Percentiles rank a stretch among this genome's conserved stretches.
Evolutionary conservation across 169 alveolate genomes (phyloP).

Genomic region (Plasmodium malariae): DNA sequence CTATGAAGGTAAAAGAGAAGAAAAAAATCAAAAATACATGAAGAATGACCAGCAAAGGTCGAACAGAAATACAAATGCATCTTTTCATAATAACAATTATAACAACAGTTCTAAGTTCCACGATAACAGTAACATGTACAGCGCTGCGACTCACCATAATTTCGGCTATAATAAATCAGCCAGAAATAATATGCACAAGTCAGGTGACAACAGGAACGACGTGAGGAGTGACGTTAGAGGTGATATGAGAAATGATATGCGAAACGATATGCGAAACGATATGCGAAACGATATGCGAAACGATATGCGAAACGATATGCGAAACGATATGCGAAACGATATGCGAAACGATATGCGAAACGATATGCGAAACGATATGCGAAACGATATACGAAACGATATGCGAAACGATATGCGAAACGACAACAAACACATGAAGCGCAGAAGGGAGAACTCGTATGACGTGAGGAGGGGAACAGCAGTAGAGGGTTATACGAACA

Average conservation of each 20-base stretch:
- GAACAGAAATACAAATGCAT: background rate
- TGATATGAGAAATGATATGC: background rate
- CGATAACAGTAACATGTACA: background rate
- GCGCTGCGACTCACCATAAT: background rate
- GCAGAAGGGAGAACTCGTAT: slow-evolving; percentile 53
- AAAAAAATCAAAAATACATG: slow-evolving; percentile 4
- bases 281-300: background rate
- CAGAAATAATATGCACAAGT: slow-evolving; percentile 18
- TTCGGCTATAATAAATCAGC: background rate
- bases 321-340: background rate
- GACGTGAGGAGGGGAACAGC: slow-evolving; percentile 24
- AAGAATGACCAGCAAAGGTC: slow-evolving; percentile 24
- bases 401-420: background rate
- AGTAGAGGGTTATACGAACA: slow-evolving; percentile 27
- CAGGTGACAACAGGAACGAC: background rate
- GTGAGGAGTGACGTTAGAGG: background rate
- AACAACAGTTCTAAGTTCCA: no score
- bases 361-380: slow-evolving; percentile 1
- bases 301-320: background rate
- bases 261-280: background rate
- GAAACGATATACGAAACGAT: background rate
- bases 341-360: background rate
- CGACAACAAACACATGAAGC: slow-evolving; percentile 17
- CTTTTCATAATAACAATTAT: background rate
- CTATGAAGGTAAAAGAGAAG: slow-evolving; percentile 38